Conservation (phyloP, 345 rosid species). For the Euphorbia pulcherrima region DNA sequence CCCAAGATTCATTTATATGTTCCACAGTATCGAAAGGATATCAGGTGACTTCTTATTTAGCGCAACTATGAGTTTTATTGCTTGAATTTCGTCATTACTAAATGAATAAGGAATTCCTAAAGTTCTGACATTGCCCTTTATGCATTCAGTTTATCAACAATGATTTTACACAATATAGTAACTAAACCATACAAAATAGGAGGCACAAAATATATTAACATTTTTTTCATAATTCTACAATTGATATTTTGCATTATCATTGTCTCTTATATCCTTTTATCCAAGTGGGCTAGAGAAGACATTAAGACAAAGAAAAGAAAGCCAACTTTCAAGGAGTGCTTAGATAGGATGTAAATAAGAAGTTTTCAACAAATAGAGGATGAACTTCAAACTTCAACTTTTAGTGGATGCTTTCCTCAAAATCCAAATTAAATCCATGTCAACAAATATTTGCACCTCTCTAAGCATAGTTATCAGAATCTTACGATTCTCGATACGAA, state of each 20-base stretch:
- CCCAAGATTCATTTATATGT: not conserved
- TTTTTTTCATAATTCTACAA: too few species aligned
- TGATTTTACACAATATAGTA: too few species aligned
- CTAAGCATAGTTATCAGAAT: too few species aligned
- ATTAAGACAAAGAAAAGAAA: not conserved
- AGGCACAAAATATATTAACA: too few species aligned
- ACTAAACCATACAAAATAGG: too few species aligned
- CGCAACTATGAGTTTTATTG: not conserved
- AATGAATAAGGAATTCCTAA: not conserved
- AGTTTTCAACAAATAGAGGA: too few species aligned
- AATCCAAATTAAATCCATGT: not conserved
- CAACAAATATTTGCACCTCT: too few species aligned
- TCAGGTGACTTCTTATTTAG: not conserved
- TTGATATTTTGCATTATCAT: too few species aligned
- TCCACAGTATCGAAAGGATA: not conserved
- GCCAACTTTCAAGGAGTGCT: not conserved
- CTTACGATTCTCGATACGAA: too few species aligned
- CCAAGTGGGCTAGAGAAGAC: too few species aligned
- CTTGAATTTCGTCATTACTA: not conserved
- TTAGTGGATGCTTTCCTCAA: not conserved
- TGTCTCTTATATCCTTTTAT: too few species aligned
- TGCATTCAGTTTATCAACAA: not conserved
- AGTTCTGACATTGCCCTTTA: not conserved
- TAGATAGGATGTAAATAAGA: not conserved
- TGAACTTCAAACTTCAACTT: too few species aligned